Evolutionary conservation across 73 alveolate genomes (phyloP).

Genomic region (Stentor coeruleus): DNA sequence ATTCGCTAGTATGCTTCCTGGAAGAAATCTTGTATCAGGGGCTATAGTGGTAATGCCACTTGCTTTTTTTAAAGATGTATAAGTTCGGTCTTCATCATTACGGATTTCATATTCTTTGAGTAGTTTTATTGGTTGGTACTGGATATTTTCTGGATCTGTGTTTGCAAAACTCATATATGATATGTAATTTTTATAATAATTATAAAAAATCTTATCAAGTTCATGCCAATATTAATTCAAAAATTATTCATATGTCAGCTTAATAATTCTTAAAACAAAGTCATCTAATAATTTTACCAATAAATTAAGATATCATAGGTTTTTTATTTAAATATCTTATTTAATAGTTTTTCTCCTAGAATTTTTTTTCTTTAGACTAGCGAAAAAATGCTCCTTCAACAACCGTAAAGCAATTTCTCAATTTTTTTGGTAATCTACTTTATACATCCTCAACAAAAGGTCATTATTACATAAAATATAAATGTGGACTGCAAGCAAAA

Average conservation of each 20-base stretch:
- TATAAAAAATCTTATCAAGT: too few species aligned
- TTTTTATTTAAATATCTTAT: not conserved
- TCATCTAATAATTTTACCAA: not conserved
- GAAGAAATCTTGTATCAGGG: constrained; percentile 11
- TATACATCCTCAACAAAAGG: not conserved
- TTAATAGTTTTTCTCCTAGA: not conserved
- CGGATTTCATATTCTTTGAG: not conserved
- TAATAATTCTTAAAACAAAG: too few species aligned
- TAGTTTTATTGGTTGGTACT: not conserved
- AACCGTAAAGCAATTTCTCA: not conserved
- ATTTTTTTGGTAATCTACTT: not conserved
- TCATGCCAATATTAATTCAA: too few species aligned
- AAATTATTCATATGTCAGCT: too few species aligned
- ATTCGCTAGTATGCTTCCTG: too few species aligned
- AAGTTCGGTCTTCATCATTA: not conserved
- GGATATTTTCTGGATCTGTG: not conserved
- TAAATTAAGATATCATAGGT: not conserved
- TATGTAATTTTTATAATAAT: too few species aligned
- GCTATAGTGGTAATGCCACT: not conserved
- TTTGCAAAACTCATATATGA: too few species aligned
- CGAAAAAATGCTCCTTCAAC: not conserved
- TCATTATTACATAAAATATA: too few species aligned
- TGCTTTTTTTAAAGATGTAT: not conserved
- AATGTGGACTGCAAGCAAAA: not conserved
- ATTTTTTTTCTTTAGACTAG: not conserved